Evolutionary conservation across 352 stramenopile species (phyloP), one percentile per base, ranked within the genome.

Genomic region (Globisporangium viniferum): DNA sequence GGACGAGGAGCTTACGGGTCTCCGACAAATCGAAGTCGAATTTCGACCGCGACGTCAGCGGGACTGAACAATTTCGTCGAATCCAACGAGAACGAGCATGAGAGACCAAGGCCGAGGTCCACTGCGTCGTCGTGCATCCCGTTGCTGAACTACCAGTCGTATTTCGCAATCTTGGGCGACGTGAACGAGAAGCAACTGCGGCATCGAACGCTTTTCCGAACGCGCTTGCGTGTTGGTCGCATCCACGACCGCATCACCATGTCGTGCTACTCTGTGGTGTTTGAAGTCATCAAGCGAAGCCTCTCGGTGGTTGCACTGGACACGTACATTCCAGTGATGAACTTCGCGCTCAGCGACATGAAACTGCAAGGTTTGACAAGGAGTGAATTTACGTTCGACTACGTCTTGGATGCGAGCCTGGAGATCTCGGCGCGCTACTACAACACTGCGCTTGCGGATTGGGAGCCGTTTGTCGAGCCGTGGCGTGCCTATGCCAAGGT

Each of bases 291-390:
- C 70, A 96, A 96, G 73, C 78, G 88, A 9, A 95, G 88, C 48
- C 72, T 96, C n/a, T 95, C 89, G 10, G 77, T 95, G 9, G 86
- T 97, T 6, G 91, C 89, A 0, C 70, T 97, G 14, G 89, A 97
- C 63, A 97, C 89, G 7, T 97, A 95, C 60, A 97, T 97, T 62
- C 89, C 89, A 1, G 88, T 97, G 41, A 95, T 95, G 81, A 97
- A 95, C 65, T 88, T 95, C 35, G 91, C 86, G 0, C 67, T 97
- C 36, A 90, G 82, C 51, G 84, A 95, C 64, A 92, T 95, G 76
- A 91, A 92, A 62, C 75, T 93, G 68, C 79, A 90, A 31, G 80
- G 76, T 33, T 67, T 88, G 65, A 94, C 86, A 1, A 77, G 81
- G 20, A 92, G 80, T 0, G 88, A 96, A 63, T 88, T 93, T 41